Evolutionary conservation across 1,284 basidiomycete species (phyloP).

Genomic region (Rugosomyces carneus): DNA sequence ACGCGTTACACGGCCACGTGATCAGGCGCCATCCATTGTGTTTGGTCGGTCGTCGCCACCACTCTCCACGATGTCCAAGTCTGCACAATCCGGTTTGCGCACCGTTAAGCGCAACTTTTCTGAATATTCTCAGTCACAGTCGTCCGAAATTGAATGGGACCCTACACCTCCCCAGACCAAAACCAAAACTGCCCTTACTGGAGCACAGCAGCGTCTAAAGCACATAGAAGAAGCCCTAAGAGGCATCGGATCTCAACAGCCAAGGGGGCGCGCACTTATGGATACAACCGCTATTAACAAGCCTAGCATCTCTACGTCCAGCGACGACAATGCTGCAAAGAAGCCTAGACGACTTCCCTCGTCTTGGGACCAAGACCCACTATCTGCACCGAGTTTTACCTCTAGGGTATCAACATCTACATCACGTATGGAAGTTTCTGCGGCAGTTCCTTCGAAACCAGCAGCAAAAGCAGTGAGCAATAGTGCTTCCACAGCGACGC

Average conservation of each 20-base stretch:
- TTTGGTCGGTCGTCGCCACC: too few species aligned
- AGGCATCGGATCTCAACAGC: slow-evolving; percentile 18
- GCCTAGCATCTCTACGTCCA: slow-evolving; percentile 33
- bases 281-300: slow-evolving; percentile 37
- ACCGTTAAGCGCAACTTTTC: slow-evolving; percentile 43
- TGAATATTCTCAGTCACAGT: slow-evolving; percentile 20
- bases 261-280: slow-evolving; percentile 20
- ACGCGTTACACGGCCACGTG: too few species aligned
- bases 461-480: slow-evolving; percentile 12
- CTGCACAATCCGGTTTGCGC: slow-evolving; percentile 40
- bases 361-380: slow-evolving; percentile 35
- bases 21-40: too few species aligned
- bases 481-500: slow-evolving; percentile 3
- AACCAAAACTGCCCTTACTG: slow-evolving; percentile 27
- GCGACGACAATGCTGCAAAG: slow-evolving; percentile 34
- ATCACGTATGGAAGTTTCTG: background rate
- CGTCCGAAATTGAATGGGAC: slow-evolving; percentile 32
- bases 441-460: slow-evolving; percentile 4
- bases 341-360: slow-evolving; percentile 49
- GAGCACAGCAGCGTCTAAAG: slow-evolving; percentile 41
- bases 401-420: slow-evolving; percentile 7
- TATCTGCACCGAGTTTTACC: slow-evolving; percentile 15
- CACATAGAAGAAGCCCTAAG: slow-evolving; percentile 47
- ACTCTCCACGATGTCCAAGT: slow-evolving; percentile 26
- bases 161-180: slow-evolving; percentile 24